Base-by-base conservation (phyloP, 2,329 filamentous ascomycete genomes). In the Fusarium lateritium region DNA sequence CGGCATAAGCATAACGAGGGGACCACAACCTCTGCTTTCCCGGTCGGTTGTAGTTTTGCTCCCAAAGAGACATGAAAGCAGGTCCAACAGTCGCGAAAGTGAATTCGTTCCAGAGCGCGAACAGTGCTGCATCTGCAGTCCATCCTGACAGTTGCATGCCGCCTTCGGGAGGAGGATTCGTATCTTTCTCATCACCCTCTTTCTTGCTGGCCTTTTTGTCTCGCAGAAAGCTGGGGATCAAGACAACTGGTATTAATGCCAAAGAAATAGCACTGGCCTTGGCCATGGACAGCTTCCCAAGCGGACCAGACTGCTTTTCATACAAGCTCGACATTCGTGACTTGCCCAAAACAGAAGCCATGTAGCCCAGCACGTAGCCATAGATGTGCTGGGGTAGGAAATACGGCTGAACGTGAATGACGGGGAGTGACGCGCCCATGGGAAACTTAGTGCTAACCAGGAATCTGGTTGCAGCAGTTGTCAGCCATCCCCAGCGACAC, bases 31-130 rank as follows among this genome's bases (percentile, higher is more conserved):
- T 56, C 36, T 33, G 34, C 19, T 49, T 49, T 10, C 43, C 43
- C 1, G 53, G 53, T 8, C 5, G 6, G 36, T 56, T 56, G 19
- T 56, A 49, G 26, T 42, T 56, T 2, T 49, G 53, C 24, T 56
- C 53, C 53, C 53, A 56, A 3, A 40, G 43, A 3, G 53, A 56
- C 43, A 56, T 56, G 15, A 56, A 56, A 34, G 43, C 53, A 24
- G 43, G 53, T 3, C 53, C 53, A 11, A 56, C 53, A 1, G 53
- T 56, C 4, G 53, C 53, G 7, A 49, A 56, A 4, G 53, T 56
- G 26, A 56, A 56, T 21, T 56, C 43, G 26, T 56, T 56, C 53
- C 53, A 56, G 19, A 56, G 34, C 0, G 53, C 53, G 4, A 49
- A 56, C 15, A 49, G 53, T 7, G 53, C 53, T 2, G 53, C 53